phyloP scores from a whole-genome alignment of 139 green algal genomes.

The Chlamydomonas eustigma region DNA sequence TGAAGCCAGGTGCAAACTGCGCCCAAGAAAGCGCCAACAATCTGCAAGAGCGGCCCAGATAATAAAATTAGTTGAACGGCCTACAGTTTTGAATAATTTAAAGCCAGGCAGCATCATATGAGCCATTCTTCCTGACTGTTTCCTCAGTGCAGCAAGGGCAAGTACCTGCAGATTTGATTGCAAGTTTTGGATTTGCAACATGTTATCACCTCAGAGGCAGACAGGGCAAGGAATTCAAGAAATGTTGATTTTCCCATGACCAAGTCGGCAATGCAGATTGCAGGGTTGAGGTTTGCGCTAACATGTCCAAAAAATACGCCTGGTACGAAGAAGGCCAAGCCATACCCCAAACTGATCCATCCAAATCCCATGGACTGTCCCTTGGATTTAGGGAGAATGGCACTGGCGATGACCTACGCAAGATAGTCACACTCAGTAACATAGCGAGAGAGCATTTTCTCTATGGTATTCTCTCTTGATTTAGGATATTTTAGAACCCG shows the following conservation, averaged over 20 bases:
- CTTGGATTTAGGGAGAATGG: constrained; percentile 3
- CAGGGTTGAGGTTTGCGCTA: constrained; percentile 24
- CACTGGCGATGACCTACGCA: not conserved
- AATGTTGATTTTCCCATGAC: constrained; percentile 15
- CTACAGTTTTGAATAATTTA: too few species aligned
- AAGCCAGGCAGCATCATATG: too few species aligned
- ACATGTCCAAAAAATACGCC: constrained; percentile 25
- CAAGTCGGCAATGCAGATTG: constrained; percentile 6
- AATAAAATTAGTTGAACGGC: too few species aligned
- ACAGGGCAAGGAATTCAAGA: constrained; percentile 23
- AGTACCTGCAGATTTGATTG: too few species aligned
- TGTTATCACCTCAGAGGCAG: constrained; percentile 10
- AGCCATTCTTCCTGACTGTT: too few species aligned
- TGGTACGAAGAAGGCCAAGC: constrained; percentile 3
- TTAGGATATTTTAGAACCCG: too few species aligned
- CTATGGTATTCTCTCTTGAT: too few species aligned
- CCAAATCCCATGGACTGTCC: constrained; percentile 13
- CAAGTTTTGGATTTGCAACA: too few species aligned
- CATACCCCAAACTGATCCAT: constrained; percentile 6
- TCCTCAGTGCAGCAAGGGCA: too few species aligned
- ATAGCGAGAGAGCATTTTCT: too few species aligned
- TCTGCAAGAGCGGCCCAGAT: constrained; percentile 24
- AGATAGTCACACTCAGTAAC: too few species aligned
- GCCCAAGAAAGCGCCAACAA: constrained; percentile 49
- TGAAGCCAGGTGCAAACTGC: constrained; percentile 45